phyloP scores from a whole-genome alignment of 1,284 basidiomycete genomes.

The Fomitopsis betulina region DNA sequence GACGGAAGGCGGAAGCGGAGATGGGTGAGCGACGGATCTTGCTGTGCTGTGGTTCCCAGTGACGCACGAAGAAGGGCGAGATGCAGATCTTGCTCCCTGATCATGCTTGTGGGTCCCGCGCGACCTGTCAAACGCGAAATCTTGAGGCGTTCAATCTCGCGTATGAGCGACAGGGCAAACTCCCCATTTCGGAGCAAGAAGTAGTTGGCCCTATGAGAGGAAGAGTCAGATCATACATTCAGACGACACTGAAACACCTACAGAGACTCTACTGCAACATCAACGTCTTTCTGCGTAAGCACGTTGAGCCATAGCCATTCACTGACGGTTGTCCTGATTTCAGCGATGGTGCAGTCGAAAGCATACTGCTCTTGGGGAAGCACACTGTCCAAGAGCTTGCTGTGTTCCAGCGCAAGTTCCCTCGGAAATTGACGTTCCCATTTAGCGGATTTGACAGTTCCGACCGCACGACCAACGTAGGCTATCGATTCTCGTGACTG shows the following conservation, averaged over 20 bases:
- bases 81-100: constrained; percentile 83
- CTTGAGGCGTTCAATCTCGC: constrained; percentile 79
- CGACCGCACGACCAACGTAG: constrained; percentile 85
- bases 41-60: constrained; percentile 79
- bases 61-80: constrained; percentile 79
- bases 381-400: constrained; percentile 57
- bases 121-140: constrained; percentile 67
- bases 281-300: constrained; percentile 77
- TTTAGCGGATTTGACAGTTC: constrained; percentile 76
- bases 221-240: constrained; percentile 9
- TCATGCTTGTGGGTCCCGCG: constrained; percentile 63
- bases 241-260: constrained; percentile 31
- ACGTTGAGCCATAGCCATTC: constrained; percentile 93
- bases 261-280: constrained; percentile 71
- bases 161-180: constrained; percentile 63
- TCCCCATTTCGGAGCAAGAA: constrained; percentile 88
- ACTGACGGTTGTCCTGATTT: constrained; percentile 69
- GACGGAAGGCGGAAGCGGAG: constrained; percentile 72
- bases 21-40: constrained; percentile 66
- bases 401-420: constrained; percentile 58
- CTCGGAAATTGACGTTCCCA: constrained; percentile 75
- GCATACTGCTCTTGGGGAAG: constrained; percentile 70
- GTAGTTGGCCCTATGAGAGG: constrained; percentile 60
- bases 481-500: constrained; percentile 77
- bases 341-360: constrained; percentile 70